Conservation (phyloP, 1,284 basidiomycete species). For the Fistulinella cinereoalba region DNA sequence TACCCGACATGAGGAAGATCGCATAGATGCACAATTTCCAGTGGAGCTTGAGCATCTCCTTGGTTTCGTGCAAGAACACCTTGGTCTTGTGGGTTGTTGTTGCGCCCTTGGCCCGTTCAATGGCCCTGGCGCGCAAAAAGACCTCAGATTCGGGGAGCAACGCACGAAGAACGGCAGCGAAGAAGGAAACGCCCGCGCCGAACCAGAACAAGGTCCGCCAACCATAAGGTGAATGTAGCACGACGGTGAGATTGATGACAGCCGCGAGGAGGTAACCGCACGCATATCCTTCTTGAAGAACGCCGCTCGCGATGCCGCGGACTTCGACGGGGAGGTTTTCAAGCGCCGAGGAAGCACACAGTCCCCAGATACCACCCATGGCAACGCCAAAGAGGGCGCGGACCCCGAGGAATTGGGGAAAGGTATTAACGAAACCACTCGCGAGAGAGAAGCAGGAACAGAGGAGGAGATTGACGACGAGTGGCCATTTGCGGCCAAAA, state of each 20-base stretch:
- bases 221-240: conserved; percentile 45
- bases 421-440: conserved; percentile 71
- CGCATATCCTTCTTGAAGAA: conserved; percentile 83
- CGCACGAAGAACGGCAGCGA: conserved; percentile 72
- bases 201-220: conserved; percentile 74
- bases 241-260: conserved; percentile 76
- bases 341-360: conserved; percentile 72
- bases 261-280: conserved; percentile 61
- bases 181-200: conserved; percentile 67
- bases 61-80: conserved; percentile 71
- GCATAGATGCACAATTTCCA: conserved; percentile 89
- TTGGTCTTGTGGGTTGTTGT: conserved; percentile 55
- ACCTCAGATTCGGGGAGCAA: conserved; percentile 79
- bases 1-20: conserved; percentile 73
- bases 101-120: conserved; percentile 42
- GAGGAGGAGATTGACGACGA: conserved; percentile 74
- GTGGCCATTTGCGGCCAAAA: conserved; percentile 91
- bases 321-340: conserved; percentile 88
- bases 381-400: conserved; percentile 81
- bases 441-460: conserved; percentile 79
- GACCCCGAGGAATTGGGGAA: conserved; percentile 64
- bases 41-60: conserved; percentile 77
- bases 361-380: conserved; percentile 88
- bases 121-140: conserved; percentile 63
- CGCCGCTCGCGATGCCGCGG: conserved; percentile 83